Evolutionary conservation across 352 stramenopile species (phyloP), one percentile per base, ranked within the genome.

Genomic region (Phytopythium litorale): DNA sequence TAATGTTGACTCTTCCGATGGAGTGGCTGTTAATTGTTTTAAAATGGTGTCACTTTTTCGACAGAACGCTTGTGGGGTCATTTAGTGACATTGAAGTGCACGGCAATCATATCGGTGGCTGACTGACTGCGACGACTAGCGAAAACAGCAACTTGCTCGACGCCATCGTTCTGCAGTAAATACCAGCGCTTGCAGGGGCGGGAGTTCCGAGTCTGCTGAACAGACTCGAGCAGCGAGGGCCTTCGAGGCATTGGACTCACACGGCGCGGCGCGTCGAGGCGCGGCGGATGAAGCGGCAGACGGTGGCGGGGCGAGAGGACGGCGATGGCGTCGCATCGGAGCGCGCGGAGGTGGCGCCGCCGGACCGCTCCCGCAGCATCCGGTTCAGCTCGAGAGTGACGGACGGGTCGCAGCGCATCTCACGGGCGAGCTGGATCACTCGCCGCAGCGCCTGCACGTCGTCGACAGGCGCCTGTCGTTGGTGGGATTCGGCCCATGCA

Each of bases 211-310:
- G 12, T 2, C 2, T 40, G 35, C 9, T 15, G 9, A 11, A 40
- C 28, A 30, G 28, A 4, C 28, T 30, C 28, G 2, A 40, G 35
- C 35, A n/a, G n/a, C n/a, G n/a, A n/a, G n/a, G n/a, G 12, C 35
- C 35, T 40, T 45, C 11, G 12, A 18, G 7, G 19, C 56, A 46
- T 21, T 37, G 1, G 49, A 28, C 30, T 73, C 58, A 76, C 19
- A 76, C 19, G 32, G 78, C 55, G 53, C 69, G 68, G 40, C 69
- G 65, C 48, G 71, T 82, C 11, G 76, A 64, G 12, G 66, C 70
- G 7, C 68, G 71, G 13, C 79, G 83, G 19, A 57, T 83, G 68
- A 89, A 91, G 11, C 84, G 76, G 54, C 81, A 91, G 12, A 91
- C 75, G 30, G 62, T 58, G 18, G 48, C 52, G 7, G 78, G 67